Base-by-base conservation (phyloP, 805 yeast genomes). In the Barnettozyma sucrosica region DNA sequence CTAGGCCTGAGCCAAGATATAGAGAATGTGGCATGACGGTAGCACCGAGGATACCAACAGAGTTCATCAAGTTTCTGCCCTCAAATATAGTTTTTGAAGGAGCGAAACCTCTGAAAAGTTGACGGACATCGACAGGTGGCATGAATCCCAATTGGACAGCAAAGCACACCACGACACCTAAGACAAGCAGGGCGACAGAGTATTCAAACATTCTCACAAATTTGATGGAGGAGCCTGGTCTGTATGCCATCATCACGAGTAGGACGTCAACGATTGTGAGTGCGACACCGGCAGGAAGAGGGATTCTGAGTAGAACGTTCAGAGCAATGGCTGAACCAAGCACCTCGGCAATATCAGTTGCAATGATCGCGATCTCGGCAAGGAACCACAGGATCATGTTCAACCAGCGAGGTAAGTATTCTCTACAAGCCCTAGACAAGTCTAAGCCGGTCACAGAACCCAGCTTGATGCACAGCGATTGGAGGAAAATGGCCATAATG, bases 11-110 rank as follows among this genome's bases (percentile, higher is more conserved):
- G 0, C 96, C 97, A 46, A 89, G 69, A 61, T 86, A 89, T 41
- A 89, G 69, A 2, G 90, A 82, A 62, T 89, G 96, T 5, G 96
- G 96, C 96, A 89, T 89, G 21, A 89, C 96, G 0, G 96, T 89
- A 13, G 96, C 96, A 49, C 96, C 97, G 41, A 89, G 72, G 50
- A 89, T 85, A 10, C 95, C 93, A 52, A 89, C 75, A 23, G 90
- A 81, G 36, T 84, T 69, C 57, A 82, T 86, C 40, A 86, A 68
- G 5, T 95, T 92, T 58, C 77, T 74, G 56, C 76, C 77, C 53
- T 77, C 79, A 40, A 71, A 67, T 61, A 79, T 65, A 20, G 67
- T 66, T 16, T 61, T 62, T n/a, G 76, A 71, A 1, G 96, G 96
- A 19, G 86, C 69, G 61, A 77, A 85, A 0, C 95, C 95, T 58